Evolutionary conservation across 2,329 filamentous ascomycete species (phyloP), one percentile per base, ranked within the genome.

Genomic region (Helotiales sp.): DNA sequence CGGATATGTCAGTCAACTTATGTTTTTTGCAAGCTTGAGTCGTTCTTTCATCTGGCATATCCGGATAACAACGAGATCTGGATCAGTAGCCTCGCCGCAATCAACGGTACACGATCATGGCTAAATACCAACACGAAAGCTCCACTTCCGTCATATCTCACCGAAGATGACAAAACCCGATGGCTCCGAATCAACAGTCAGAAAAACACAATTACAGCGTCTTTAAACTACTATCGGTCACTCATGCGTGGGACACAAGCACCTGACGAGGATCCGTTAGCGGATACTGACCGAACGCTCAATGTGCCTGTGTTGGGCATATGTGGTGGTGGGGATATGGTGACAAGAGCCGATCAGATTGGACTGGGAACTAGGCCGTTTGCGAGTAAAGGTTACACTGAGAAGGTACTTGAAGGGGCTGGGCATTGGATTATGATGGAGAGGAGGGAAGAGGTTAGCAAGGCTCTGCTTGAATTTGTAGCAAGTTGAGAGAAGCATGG

Each of bases 341-440:
- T 57, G 6, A 57, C 52, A 20, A 57, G 52, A 20, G 52, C 52
- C 1, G 52, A 57, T 57, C 52, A 57, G 30, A 57, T 57, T 57
- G 52, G 52, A 22, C 4, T 32, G 13, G 52, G 52, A 5, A 57
- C 28, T 20, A 7, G 28, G 52, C 52, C 52, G 28, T 57, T 32
- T 13, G 54, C 66, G 1, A 61, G 66, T 5, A 70, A 69, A 32
- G 70, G 69, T 66, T 72, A 70, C 17, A 60, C 17, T 17, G 45
- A 47, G 26, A 55, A 58, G 4, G 22, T 61, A 24, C 52, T 45
- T 10, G 20, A 64, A 26, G 61, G 68, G 11, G 59, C 60, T 7
- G 67, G 71, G 5, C 70, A 72, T 65, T 73, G 69, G 71, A 61
- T 72, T 57, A 61, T 64, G 66, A 20, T 73, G 17, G 67, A 72